A percentile compares a stretch with the other conserved stretches of the same genome.
These are phyloP conservation scores for Asterionellopsis glacialis DNA, from an alignment of 108 stramenopile species.

Conservation along the genomic window DNA sequence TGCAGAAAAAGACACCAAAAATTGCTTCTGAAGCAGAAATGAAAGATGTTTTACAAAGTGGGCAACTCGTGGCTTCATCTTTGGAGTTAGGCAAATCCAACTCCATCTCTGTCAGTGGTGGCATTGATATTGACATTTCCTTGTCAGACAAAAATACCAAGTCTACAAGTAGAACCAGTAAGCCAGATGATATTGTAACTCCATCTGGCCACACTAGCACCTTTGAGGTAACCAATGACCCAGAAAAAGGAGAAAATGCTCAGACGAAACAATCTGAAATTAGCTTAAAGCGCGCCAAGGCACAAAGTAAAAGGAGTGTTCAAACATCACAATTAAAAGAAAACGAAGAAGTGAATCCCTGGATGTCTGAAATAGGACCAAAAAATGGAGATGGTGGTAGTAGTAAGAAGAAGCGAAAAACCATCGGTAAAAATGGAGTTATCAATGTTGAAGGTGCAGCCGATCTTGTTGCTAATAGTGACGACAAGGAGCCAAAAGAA, in stretches of 20 bases:
- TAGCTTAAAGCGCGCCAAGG: too few relatives aligned
- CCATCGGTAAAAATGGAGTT: conserved; percentile 1
- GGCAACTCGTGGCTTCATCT: conserved; percentile 71
- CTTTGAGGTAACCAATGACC: too few relatives aligned
- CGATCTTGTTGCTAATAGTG: neutral
- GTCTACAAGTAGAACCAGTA: conserved; percentile 15
- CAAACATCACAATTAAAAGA: too few relatives aligned
- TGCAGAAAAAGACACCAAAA: conserved; percentile 29
- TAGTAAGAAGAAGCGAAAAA: neutral
- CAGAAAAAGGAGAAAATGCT: too few relatives aligned
- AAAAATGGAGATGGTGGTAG: neutral
- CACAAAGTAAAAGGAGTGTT: too few relatives aligned
- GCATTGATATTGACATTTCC: conserved; percentile 13
- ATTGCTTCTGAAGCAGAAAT: conserved; percentile 68
- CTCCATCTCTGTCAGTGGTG: conserved; percentile 33
- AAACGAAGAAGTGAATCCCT: conserved; percentile 10
- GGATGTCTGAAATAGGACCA: conserved; percentile 6
- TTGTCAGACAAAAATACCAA: neutral
- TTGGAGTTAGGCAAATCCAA: conserved; percentile 76
- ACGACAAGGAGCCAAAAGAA: neutral
- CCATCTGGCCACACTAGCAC: too few relatives aligned
- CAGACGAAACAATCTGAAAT: too few relatives aligned
- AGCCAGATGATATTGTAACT: neutral
- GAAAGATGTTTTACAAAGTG: conserved; percentile 54
- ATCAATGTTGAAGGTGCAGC: conserved; percentile 17